These are phyloP conservation scores for Calonectria honghensis DNA, from an alignment of 2,329 filamentous ascomycete genomes.

Conservation along the genomic window DNA sequence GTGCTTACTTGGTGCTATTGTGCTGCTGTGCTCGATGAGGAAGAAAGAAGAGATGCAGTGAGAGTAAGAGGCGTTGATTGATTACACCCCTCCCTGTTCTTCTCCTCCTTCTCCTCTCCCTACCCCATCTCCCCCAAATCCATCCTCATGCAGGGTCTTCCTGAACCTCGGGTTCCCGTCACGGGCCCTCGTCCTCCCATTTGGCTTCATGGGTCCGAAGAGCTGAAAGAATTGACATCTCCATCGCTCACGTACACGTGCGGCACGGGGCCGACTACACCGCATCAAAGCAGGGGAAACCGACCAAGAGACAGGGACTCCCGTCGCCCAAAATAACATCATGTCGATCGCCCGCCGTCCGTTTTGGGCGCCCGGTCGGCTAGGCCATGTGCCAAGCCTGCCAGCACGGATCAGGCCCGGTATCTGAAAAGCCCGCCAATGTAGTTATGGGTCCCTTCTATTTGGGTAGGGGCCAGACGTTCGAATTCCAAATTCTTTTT, in stretches of 20 bases:
- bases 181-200: neutral
- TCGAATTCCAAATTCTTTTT: conserved; percentile 28
- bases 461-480: conserved; percentile 11
- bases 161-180: conserved; percentile 11
- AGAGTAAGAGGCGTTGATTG: conserved; percentile 5
- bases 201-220: neutral
- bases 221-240: conserved; percentile 17
- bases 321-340: conserved; percentile 26
- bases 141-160: neutral
- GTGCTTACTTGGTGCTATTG: neutral
- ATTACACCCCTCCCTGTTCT: neutral
- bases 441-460: neutral
- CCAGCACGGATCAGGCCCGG: conserved; percentile 21
- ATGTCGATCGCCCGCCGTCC: conserved; percentile 19
- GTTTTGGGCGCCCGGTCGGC: conserved; percentile 20
- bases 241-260: conserved; percentile 27
- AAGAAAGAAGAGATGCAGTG: neutral
- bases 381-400: conserved; percentile 23
- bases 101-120: neutral
- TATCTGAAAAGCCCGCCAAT: conserved; percentile 17
- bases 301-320: conserved; percentile 17
- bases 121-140: conserved; percentile 2
- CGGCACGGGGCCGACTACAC: conserved; percentile 18
- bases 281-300: conserved; percentile 19
- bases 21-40: neutral